Percentiles rank a stretch among this genome's conserved stretches.
Evolutionary conservation across 2,329 filamentous ascomycete genomes (phyloP).

Genomic region (Phyllachora maydis): DNA sequence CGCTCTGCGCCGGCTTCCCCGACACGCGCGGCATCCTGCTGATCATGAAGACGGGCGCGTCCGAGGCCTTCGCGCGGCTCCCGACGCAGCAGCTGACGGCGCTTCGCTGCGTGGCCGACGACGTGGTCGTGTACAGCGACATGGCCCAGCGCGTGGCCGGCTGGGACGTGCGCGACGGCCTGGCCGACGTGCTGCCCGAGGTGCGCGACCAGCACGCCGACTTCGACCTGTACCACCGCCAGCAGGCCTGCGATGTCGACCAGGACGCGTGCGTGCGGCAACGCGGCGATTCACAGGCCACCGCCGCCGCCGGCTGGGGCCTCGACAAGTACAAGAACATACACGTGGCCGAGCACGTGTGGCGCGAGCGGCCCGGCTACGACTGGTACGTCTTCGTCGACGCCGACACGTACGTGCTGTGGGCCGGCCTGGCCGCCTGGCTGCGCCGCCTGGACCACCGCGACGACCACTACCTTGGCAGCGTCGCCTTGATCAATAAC

Average conservation of each 20-base stretch:
- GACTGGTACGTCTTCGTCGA: conserved; percentile 42
- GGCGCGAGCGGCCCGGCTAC: conserved; percentile 22
- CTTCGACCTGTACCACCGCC: conserved; percentile 25
- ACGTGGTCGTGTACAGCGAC: conserved; percentile 38
- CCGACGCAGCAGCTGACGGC: conserved; percentile 31
- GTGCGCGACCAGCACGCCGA: conserved; percentile 22
- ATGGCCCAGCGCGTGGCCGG: conserved; percentile 24
- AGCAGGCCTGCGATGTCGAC: conserved; percentile 21
- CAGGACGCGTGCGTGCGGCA: conserved; percentile 20
- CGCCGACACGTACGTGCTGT: conserved; percentile 34
- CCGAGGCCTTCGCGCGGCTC: conserved; percentile 29
- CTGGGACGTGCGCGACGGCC: conserved; percentile 21
- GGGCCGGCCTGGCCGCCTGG: conserved; percentile 28
- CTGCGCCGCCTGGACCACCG: conserved; percentile 19
- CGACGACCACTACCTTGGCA: conserved; percentile 27
- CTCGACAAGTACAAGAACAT: conserved; percentile 43
- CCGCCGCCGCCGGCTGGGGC: conserved; percentile 21
- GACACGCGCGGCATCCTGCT: conserved; percentile 24
- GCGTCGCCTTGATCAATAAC: conserved; percentile 18
- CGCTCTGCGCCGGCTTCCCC: conserved; percentile 14
- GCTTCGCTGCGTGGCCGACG: conserved; percentile 23
- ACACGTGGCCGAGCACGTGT: conserved; percentile 35
- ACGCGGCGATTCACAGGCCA: conserved; percentile 3
- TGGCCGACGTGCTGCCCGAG: conserved; percentile 20
- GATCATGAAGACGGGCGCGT: conserved; percentile 38